A percentile compares a stretch with the other conserved stretches of the same genome.
Evolutionary conservation across 495 filamentous ascomycete genomes (phyloP).

Genomic region (Talaromyces proteolyticus): DNA sequence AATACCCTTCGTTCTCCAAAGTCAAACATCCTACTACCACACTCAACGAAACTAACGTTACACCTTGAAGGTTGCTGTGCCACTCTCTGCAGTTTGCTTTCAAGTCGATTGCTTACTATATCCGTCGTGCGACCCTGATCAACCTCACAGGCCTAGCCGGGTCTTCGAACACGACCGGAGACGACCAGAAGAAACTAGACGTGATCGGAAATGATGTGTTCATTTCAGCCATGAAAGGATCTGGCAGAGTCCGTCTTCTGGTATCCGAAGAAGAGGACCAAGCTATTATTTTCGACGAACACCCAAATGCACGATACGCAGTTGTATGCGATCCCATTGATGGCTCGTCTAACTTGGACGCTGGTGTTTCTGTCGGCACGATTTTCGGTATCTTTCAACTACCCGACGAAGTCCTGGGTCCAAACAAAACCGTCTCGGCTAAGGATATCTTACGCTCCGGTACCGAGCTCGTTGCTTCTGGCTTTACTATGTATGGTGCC

Average conservation of each 20-base stretch:
- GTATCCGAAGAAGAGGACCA: constrained; percentile 98
- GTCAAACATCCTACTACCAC: too few relatives aligned
- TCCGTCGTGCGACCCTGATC: constrained; percentile 93
- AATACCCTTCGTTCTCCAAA: too few relatives aligned
- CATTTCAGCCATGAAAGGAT: constrained; percentile 86
- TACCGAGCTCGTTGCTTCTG: constrained; percentile 83
- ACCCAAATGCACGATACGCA: constrained; percentile 78
- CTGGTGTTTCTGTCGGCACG: constrained; percentile 95
- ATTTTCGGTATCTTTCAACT: constrained; percentile 96
- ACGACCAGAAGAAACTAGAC: constrained; percentile 99
- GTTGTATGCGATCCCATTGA: constrained; percentile 98
- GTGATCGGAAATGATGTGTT: constrained; percentile 98
- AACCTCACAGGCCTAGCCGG: constrained; percentile 94
- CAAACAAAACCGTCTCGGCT: constrained; percentile 51
- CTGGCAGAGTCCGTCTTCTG: constrained; percentile 79
- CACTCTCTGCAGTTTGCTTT: constrained; percentile 98
- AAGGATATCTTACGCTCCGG: constrained; percentile 85
- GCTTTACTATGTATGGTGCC: constrained; percentile 99
- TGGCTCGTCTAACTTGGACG: constrained; percentile 94
- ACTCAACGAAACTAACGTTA: neutral
- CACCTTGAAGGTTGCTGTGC: constrained; percentile 67
- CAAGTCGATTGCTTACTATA: constrained; percentile 99
- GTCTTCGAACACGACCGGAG: constrained; percentile 89
- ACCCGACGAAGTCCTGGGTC: constrained; percentile 59
- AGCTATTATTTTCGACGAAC: constrained; percentile 77